These are phyloP conservation scores for Stephanodiscus triporus DNA, from an alignment of 108 stramenopile genomes.

Conservation along the genomic window DNA sequence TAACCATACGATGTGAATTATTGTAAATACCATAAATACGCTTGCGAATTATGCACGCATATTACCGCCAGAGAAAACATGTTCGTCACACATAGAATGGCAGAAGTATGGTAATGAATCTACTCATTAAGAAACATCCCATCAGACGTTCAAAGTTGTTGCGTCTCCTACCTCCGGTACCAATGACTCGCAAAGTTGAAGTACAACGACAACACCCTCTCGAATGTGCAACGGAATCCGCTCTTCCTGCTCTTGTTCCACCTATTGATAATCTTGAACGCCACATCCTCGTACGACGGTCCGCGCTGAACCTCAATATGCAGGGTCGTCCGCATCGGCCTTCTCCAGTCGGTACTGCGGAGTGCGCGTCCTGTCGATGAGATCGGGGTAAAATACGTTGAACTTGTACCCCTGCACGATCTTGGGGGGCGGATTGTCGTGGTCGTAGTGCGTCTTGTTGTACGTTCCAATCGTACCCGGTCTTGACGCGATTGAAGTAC, in stretches of 20 bases:
- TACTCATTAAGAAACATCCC: too few species aligned
- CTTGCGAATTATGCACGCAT: too few species aligned
- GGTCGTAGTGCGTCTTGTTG: slow-evolving; percentile 99
- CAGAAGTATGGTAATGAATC: too few species aligned
- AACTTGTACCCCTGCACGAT: slow-evolving; percentile 99
- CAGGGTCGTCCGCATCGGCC: slow-evolving; percentile 91
- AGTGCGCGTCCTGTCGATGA: slow-evolving; percentile 94
- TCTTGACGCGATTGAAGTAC: slow-evolving; percentile 98
- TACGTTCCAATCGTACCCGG: slow-evolving; percentile 99
- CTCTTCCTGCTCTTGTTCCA: slow-evolving; percentile 95
- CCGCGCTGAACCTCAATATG: slow-evolving; percentile 98
- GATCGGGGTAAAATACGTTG: slow-evolving; percentile 98
- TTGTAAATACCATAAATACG: too few species aligned
- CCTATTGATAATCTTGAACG: slow-evolving; percentile 98
- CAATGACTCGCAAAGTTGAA: slow-evolving; percentile 97
- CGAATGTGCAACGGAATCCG: slow-evolving; percentile 95
- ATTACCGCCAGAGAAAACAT: too few species aligned
- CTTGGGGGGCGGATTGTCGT: slow-evolving; percentile 99
- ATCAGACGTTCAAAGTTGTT: background rate
- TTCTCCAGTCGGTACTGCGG: slow-evolving; percentile 92
- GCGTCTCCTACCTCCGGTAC: slow-evolving; percentile 85
- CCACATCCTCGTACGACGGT: slow-evolving; percentile 99
- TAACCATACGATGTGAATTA: too few species aligned
- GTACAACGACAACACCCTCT: slow-evolving; percentile 93
- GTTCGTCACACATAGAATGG: too few species aligned